phyloP scores from a whole-genome alignment of 805 yeast genomes.

The Teunomyces atbi region DNA sequence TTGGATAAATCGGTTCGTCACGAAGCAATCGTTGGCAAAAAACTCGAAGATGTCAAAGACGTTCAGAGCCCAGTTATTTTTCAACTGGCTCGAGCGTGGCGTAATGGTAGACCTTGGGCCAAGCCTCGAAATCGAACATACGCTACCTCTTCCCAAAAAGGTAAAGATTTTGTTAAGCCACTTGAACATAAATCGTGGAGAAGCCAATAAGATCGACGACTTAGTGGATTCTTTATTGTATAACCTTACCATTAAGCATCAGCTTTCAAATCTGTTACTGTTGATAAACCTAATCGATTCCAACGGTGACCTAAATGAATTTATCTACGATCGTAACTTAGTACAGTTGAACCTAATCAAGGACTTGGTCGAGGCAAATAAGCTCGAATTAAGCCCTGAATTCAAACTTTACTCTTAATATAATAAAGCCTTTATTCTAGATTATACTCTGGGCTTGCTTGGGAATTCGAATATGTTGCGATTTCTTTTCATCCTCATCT shows the following conservation, averaged over 20 bases:
- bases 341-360: slow-evolving; percentile 17
- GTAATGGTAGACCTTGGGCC: background rate
- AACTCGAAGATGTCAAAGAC: slow-evolving; percentile 9
- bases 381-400: slow-evolving; percentile 13
- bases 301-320: slow-evolving; percentile 19
- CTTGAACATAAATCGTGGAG: background rate
- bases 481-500: background rate
- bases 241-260: slow-evolving; percentile 49
- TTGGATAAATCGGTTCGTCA: slow-evolving; percentile 36
- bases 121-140: background rate
- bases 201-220: slow-evolving; percentile 55
- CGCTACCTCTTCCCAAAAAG: background rate
- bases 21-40: slow-evolving; percentile 11
- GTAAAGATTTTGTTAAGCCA: background rate
- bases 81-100: slow-evolving; percentile 5
- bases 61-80: slow-evolving; percentile 14
- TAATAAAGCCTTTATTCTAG: background rate
- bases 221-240: slow-evolving; percentile 65
- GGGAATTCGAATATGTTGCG: slow-evolving; percentile 4
- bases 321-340: slow-evolving; percentile 20
- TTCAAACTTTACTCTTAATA: slow-evolving; percentile 1
- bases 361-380: slow-evolving; percentile 12
- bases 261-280: slow-evolving; percentile 25
- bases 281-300: slow-evolving; percentile 13
- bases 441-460: slow-evolving; percentile 6